Evolutionary conservation across 192 early-diverging fungal species (phyloP), one percentile per base, ranked within the genome.

Genomic region (Coemansia sp.): DNA sequence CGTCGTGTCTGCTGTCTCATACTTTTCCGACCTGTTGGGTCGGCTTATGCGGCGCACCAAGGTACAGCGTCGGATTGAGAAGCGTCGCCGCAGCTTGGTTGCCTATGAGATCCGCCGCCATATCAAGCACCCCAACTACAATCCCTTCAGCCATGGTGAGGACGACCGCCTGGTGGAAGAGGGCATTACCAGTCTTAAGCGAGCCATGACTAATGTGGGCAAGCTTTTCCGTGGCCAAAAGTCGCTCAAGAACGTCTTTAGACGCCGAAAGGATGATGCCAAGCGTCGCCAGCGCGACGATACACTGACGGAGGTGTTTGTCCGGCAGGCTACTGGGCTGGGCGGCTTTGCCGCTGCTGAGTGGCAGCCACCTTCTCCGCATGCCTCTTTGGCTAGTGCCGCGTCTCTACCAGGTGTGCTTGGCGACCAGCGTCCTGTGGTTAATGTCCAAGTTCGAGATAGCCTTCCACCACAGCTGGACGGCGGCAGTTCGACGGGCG

Each of bases 51-150:
- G 56, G 60, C 67, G 64, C 14, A 74, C 77, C 24, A 56, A 62
- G 11, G 77, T 80, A 33, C 67, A 71, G 55, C 54, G 43, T 50
- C 63, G 77, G 21, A 80, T 80, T 36, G 67, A 60, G 21, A 66
- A 60, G 67, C 67, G 72, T 36, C 63, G 57, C 41, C 65, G 56
- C 56, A 65, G 71, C 29, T 58, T 80, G 52, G 65, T 66, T 38
- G 72, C 71, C 4, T 73, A 80, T 32, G 77, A 80, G 64, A 74
- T 80, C 54, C 72, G 77, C n/a, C 70, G 77, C 14, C 76, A 78
- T 24, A 71, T 78, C 66, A 78, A 78, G 62, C 70, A 78, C 24
- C 76, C 76, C 50, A 65, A 78, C 62, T 78, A 78, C 66, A 78
- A 78, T 50, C 76, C 76, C 11, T 78, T 78, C 27, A 59, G 76